phyloP scores from a whole-genome alignment of 2,329 filamentous ascomycete genomes.

The Aureobasidium vineae region DNA sequence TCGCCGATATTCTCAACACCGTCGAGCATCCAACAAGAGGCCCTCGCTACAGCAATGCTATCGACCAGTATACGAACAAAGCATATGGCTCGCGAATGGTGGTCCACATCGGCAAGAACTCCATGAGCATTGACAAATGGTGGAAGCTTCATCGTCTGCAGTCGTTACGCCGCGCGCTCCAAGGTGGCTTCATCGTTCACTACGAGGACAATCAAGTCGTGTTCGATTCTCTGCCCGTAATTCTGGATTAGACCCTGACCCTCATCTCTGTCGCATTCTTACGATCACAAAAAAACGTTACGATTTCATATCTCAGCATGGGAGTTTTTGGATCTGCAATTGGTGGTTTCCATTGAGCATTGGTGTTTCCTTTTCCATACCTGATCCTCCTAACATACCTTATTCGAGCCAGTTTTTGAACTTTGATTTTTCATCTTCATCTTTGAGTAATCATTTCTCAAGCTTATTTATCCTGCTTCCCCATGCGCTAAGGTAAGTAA shows the following conservation, averaged over 20 bases:
- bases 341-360: not conserved
- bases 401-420: not conserved
- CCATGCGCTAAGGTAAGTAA: not conserved
- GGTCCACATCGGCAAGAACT: conserved; percentile 58
- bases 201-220: conserved; percentile 62
- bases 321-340: not conserved
- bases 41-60: conserved; percentile 63
- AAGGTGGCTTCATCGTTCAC: conserved; percentile 62
- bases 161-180: conserved; percentile 59
- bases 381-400: not conserved
- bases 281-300: conserved; percentile 2
- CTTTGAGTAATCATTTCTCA: too few species aligned
- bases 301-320: conserved; percentile 6
- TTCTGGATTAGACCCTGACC: conserved; percentile 31
- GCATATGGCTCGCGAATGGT: conserved; percentile 64
- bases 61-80: conserved; percentile 59
- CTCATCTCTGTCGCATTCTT: not conserved
- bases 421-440: not conserved
- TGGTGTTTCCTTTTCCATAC: not conserved
- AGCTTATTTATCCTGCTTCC: not conserved
- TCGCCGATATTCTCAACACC: conserved; percentile 64
- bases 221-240: conserved; percentile 56
- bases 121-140: conserved; percentile 68
- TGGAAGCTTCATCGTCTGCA: conserved; percentile 68
- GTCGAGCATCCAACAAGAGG: conserved; percentile 66